phyloP scores from a whole-genome alignment of 108 stramenopile species.

The Skeletonema costatum region DNA sequence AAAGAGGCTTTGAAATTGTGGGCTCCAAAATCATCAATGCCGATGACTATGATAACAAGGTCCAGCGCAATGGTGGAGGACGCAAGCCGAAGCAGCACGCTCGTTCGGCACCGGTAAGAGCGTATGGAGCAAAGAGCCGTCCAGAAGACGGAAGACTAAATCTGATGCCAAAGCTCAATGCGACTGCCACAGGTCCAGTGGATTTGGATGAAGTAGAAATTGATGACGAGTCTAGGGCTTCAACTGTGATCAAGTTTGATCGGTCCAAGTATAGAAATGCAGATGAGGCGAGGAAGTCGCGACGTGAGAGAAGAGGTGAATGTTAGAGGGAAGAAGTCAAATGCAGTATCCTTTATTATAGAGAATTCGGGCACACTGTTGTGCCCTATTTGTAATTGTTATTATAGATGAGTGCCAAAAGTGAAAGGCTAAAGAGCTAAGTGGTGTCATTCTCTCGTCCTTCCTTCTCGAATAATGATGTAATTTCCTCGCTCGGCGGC shows the following conservation, averaged over 20 bases:
- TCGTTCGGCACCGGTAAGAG: slow-evolving; percentile 1
- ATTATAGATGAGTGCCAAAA: too few relatives aligned
- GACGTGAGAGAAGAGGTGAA: slow-evolving; percentile 39
- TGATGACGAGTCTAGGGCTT: slow-evolving; percentile 28
- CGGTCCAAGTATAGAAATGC: slow-evolving; percentile 42
- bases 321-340: slow-evolving; percentile 13
- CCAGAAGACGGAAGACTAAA: slow-evolving; percentile 19
- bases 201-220: slow-evolving; percentile 23
- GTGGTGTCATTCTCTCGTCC: too few relatives aligned
- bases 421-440: too few relatives aligned
- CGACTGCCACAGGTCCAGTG: slow-evolving; percentile 5
- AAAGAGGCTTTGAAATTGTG: slow-evolving; percentile 15
- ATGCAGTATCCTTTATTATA: too few relatives aligned
- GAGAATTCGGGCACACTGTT: too few relatives aligned
- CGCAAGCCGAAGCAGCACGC: neutral
- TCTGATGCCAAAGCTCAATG: slow-evolving; percentile 15
- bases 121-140: too few relatives aligned
- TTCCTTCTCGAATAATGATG: too few relatives aligned
- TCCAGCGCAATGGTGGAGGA: neutral
- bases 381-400: too few relatives aligned
- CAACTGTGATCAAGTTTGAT: slow-evolving; percentile 22
- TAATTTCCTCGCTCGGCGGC: too few relatives aligned
- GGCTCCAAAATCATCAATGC: neutral
- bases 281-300: slow-evolving; percentile 33
- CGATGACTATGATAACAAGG: neutral